Conservation (phyloP, 495 filamentous ascomycete genomes). For the Neurospora terricola region DNA sequence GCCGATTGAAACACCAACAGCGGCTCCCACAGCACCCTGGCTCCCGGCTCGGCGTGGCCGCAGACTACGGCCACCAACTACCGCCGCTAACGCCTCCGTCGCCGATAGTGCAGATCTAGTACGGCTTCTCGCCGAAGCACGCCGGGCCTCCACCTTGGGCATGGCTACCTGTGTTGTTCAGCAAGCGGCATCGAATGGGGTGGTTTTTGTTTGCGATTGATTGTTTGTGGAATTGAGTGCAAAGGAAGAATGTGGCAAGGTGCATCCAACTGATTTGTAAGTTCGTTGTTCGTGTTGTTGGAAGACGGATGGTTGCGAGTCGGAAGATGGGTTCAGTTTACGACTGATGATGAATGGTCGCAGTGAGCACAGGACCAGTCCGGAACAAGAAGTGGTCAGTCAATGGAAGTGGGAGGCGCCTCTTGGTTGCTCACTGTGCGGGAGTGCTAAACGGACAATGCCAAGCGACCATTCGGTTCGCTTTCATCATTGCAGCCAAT, state of each 20-base stretch:
- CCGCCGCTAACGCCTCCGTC: not conserved
- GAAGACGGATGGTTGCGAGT: not conserved
- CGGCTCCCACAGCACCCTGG: not conserved
- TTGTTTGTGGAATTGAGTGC: not conserved
- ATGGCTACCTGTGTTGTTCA: not conserved
- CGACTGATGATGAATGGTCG: not conserved
- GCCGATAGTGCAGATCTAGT: not conserved
- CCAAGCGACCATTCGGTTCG: not conserved
- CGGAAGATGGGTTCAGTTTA: not conserved
- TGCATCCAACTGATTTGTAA: not conserved
- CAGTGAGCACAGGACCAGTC: not conserved
- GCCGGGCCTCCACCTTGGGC: not conserved
- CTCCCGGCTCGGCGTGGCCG: not conserved
- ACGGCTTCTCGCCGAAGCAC: not conserved
- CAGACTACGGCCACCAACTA: not conserved
- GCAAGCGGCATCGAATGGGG: not conserved
- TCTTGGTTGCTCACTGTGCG: not conserved
- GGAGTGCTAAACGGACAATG: not conserved
- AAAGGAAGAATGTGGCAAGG: not conserved
- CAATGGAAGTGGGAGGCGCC: not conserved
- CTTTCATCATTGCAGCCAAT: not conserved
- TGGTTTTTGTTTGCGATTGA: not conserved
- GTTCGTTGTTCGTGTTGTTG: not conserved
- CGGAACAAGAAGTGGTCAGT: not conserved
- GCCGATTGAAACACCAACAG: not conserved